Conservation (phyloP, 1,139 yeast species). For the Saccharomycopsis phalli region DNA sequence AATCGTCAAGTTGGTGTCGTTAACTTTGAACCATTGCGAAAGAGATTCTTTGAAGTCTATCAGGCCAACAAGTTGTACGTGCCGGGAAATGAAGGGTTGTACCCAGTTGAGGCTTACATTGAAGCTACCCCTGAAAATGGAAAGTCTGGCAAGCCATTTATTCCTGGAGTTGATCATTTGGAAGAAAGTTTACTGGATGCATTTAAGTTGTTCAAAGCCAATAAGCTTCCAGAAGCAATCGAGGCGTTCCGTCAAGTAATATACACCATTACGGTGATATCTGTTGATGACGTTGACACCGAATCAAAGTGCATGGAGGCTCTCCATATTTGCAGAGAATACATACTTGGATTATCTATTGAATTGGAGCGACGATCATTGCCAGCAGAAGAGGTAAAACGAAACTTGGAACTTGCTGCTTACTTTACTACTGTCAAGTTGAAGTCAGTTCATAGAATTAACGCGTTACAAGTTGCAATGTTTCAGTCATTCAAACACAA, state of each 20-base stretch:
- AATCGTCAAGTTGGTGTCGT: slow-evolving; percentile 83
- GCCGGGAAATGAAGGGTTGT: slow-evolving; percentile 65
- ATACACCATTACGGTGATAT: slow-evolving; percentile 62
- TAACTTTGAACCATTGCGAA: slow-evolving; percentile 79
- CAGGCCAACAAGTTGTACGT: slow-evolving; percentile 68
- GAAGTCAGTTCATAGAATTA: slow-evolving; percentile 72
- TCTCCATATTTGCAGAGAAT: slow-evolving; percentile 72
- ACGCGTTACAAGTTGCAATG: slow-evolving; percentile 94
- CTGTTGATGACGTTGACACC: slow-evolving; percentile 66
- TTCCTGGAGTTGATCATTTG: slow-evolving; percentile 70
- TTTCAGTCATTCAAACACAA: slow-evolving; percentile 81
- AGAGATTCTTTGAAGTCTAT: slow-evolving; percentile 75
- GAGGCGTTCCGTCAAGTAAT: slow-evolving; percentile 69
- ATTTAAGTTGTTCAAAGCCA: slow-evolving; percentile 73
- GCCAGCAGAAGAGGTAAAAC: slow-evolving; percentile 60
- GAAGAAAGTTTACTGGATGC: slow-evolving; percentile 63
- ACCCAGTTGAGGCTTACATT: slow-evolving; percentile 61
- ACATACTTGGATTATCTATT: slow-evolving; percentile 83
- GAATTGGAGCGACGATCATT: slow-evolving; percentile 82
- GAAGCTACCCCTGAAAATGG: slow-evolving; percentile 60
- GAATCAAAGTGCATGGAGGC: slow-evolving; percentile 69
- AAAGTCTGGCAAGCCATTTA: slow-evolving; percentile 46
- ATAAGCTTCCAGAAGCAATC: slow-evolving; percentile 76
- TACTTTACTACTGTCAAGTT: slow-evolving; percentile 83
- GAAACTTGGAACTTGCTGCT: slow-evolving; percentile 91